Base-by-base conservation (phyloP, 1,139 yeast species). In the Suhomyces chickasaworum region DNA sequence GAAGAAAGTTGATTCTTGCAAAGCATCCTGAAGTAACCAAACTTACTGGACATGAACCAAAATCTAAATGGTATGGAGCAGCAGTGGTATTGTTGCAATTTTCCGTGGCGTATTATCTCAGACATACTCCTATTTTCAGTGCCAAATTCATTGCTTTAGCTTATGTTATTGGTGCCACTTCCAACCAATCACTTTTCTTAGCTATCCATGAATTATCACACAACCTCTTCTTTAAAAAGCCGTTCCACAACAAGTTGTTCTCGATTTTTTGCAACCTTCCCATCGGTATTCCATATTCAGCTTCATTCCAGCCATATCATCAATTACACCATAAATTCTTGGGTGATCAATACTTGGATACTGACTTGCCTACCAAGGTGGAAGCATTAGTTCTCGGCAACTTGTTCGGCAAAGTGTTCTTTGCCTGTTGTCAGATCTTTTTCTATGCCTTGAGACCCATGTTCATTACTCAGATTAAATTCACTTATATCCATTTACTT, bases 281-380 rank as follows among this genome's bases (percentile, higher is more conserved):
- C 1, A 88, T 90, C 45, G 97, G 96, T 0, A 77, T 90, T 32
- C 97, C 97, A 0, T 90, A 89, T 65, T 79, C 89, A 36, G 97
- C 97, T 0, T 86, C 95, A 2, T 90, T 90, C 66, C 89, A 86
- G 51, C 97, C 97, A 9, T 90, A 90, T 64, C 97, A 90, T 60
- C 89, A 89, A 62, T 74, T 90, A 41, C 97, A 90, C 60, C 97
- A 90, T 67, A 90, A 90, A 65, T 89, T 86, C 59, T 68, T 87
- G 61, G 97, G 97, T n/a, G 96, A 90, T 63, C 86, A 83, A 55
- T 74, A 77, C 42, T 82, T 82, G 59, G 97, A 90, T 64, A 86
- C 97, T 0, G 97, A 90, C 64, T 73, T 90, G 53, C 97, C 97
- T 33, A 90, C 97, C 0, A 64, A 67, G 33, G 74, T 81, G 31